These are phyloP conservation scores for Stylosanthes scabra DNA, from an alignment of 331 rosid species.

Conservation along the genomic window DNA sequence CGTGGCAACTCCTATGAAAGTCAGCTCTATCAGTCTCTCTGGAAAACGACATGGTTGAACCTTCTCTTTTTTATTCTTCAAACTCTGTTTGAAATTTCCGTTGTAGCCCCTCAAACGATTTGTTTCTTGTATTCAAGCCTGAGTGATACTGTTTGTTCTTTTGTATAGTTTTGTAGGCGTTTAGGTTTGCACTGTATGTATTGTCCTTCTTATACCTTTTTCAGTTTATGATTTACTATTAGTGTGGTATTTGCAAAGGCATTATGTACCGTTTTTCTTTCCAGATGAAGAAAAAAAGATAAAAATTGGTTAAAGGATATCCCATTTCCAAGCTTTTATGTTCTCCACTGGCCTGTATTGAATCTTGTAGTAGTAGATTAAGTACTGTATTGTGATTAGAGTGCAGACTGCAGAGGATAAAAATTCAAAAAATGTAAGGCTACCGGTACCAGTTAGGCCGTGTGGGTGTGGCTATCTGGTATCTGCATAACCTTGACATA, in stretches of 20 bases:
- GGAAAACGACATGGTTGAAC: slow-evolving; percentile 61
- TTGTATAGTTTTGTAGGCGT: slow-evolving; percentile 12
- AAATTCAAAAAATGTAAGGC: too few relatives aligned
- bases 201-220: slow-evolving; percentile 16
- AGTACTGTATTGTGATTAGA: too few relatives aligned
- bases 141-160: slow-evolving; percentile 25
- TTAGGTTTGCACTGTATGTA: slow-evolving; percentile 21
- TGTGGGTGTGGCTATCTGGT: too few relatives aligned
- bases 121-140: slow-evolving; percentile 28
- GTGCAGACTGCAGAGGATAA: too few relatives aligned
- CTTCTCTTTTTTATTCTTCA: not conserved
- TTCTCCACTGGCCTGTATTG: too few relatives aligned
- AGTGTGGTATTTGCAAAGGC: not conserved
- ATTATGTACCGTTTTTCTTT: not conserved
- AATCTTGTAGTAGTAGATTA: too few relatives aligned
- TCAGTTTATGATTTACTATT: slow-evolving; percentile 16
- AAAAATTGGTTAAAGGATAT: too few relatives aligned
- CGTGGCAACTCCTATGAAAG: slow-evolving; percentile 94
- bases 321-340: too few relatives aligned
- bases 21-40: slow-evolving; percentile 89
- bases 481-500: too few relatives aligned
- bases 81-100: slow-evolving; percentile 3
- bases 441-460: too few relatives aligned
- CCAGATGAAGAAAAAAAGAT: too few relatives aligned
- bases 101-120: slow-evolving; percentile 26